These are phyloP conservation scores for Nakazawaea laoshanensis DNA, from an alignment of 805 yeast genomes.

Conservation along the genomic window DNA sequence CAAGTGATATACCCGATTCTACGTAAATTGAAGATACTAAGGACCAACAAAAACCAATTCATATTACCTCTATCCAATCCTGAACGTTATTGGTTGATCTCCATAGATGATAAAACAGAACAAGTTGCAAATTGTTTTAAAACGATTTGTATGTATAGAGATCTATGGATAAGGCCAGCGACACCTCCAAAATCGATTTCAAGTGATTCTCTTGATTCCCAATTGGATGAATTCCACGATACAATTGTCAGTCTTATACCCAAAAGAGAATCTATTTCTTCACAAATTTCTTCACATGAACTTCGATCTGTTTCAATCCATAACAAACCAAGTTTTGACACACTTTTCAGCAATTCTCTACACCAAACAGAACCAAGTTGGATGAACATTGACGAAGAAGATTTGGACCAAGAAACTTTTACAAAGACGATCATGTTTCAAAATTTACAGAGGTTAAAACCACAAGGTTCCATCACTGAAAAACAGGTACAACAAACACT, in stretches of 20 bases:
- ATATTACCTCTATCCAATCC: conserved; percentile 66
- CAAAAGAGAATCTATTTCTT: too few relatives aligned
- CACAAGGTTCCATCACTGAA: conserved; percentile 6
- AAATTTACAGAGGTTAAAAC: not conserved
- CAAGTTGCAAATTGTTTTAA: conserved; percentile 25
- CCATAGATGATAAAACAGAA: conserved; percentile 17
- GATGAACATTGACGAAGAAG: conserved; percentile 38
- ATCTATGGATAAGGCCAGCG: too few relatives aligned
- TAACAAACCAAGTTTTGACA: conserved; percentile 23
- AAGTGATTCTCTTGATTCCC: conserved; percentile 20
- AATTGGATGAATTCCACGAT: conserved; percentile 17
- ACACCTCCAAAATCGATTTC: too few relatives aligned
- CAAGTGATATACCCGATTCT: conserved; percentile 67
- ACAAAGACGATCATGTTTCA: conserved; percentile 6
- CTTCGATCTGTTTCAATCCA: not conserved
- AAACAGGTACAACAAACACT: too few relatives aligned
- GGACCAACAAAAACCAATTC: conserved; percentile 39
- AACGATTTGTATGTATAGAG: conserved; percentile 32
- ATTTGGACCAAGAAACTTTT: not conserved
- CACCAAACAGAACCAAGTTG: conserved; percentile 40
- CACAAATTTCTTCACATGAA: not conserved
- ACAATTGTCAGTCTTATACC: too few relatives aligned
- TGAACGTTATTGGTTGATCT: conserved; percentile 62
- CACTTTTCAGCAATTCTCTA: conserved; percentile 22
- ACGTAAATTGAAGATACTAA: conserved; percentile 51